Evolutionary conservation across 2,329 filamentous ascomycete genomes (phyloP), one percentile per base, ranked within the genome.

Genomic region (Sclerotinia trifoliorum): DNA sequence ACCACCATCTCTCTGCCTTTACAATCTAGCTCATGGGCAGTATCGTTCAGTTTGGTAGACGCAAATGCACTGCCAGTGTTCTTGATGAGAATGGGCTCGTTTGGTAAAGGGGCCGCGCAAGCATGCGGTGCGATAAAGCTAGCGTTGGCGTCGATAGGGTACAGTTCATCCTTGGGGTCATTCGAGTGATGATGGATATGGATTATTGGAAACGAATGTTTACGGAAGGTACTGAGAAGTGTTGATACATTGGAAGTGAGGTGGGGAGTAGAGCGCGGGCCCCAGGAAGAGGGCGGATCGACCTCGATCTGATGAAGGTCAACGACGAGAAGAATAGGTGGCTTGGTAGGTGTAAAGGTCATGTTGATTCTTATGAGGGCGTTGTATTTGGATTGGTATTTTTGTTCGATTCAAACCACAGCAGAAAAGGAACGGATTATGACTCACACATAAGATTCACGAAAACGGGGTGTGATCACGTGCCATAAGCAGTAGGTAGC

Each of bases 271-370:
- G 72, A 75, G 55, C 73, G 71, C 8, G 72, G 69, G 10, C 72
- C 73, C 71, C 70, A 73, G 48, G 68, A 64, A 24, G 66, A 24
- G 35, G 65, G 57, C 2, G 54, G 66, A 21, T 70, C 65, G 39
- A 74, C 71, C 7, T 71, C 39, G 21, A 71, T 67, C 35, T 72
- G 69, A 61, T 75, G 72, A n/a, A 74, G 64, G 56, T 75, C 74
- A 46, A 74, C 52, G 26, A 72, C 15, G 21, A 74, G 67, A 17
- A 75, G 70, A 39, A 73, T 69, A 7, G 73, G 71, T 17, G 51
- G 11, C 10, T 61, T 46, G 21, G 24, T 61, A 19, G 42, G 26
- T 2, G 3, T 17, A 5, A 48, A 61, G 26, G 44, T 17, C 57
- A 61, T 61, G 0, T n/a, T 48, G 5, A 8, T 48, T 48, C n/a